Evolutionary conservation across 1,284 basidiomycete species (phyloP).

Genomic region (Neolentinus lepideus): DNA sequence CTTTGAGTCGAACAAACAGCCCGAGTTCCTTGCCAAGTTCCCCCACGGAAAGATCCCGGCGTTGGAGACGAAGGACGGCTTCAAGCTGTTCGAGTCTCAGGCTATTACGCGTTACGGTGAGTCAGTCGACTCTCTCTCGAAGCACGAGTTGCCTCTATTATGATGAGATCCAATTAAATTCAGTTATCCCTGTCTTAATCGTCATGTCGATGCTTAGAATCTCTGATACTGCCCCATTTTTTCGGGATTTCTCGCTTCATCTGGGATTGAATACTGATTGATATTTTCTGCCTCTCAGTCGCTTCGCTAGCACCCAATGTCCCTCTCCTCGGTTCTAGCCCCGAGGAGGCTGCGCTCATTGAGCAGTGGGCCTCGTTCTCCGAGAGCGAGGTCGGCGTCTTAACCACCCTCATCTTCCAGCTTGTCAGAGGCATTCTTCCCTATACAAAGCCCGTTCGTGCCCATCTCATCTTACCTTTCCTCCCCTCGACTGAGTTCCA

Average conservation of each 20-base stretch:
- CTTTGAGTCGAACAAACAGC: slow-evolving; percentile 70
- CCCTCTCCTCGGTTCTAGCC: slow-evolving; percentile 49
- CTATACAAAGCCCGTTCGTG: slow-evolving; percentile 60
- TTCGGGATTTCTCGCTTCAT: slow-evolving; percentile 2
- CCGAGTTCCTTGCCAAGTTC: slow-evolving; percentile 76
- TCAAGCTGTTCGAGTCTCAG: slow-evolving; percentile 71
- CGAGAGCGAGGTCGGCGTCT: slow-evolving; percentile 44
- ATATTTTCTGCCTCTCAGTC: slow-evolving; percentile 38
- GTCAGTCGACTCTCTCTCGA: slow-evolving; percentile 36
- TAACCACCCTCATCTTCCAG: slow-evolving; percentile 20
- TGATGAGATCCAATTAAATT: slow-evolving; percentile 31
- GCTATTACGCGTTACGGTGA: slow-evolving; percentile 88
- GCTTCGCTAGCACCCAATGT: slow-evolving; percentile 64
- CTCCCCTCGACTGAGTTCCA: background rate
- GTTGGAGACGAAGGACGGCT: slow-evolving; percentile 73
- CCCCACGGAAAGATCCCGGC: slow-evolving; percentile 83
- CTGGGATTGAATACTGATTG: background rate
- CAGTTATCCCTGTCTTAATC: slow-evolving; percentile 66
- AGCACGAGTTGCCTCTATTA: slow-evolving; percentile 14
- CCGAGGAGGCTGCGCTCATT: slow-evolving; percentile 52
- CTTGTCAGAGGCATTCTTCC: slow-evolving; percentile 40
- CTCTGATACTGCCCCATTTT: slow-evolving; percentile 10
- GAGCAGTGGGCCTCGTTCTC: slow-evolving; percentile 64
- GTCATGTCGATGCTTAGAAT: slow-evolving; percentile 29
- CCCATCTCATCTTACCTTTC: slow-evolving; percentile 3